phyloP scores from a whole-genome alignment of 306 rosid genomes.

The Acacia confusa region DNA sequence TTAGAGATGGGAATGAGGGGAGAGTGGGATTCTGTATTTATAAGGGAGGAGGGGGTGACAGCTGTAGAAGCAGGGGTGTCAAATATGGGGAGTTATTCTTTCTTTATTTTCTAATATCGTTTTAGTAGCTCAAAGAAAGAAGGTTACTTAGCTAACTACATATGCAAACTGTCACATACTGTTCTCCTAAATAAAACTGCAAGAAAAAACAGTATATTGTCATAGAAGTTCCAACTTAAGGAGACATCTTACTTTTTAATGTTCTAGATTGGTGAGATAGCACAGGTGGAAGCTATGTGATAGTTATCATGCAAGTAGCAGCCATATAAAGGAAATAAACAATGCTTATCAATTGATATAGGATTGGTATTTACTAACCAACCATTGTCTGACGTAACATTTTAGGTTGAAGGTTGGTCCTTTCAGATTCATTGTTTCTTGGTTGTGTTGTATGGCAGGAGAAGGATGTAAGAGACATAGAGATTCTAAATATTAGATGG shows the following conservation, averaged over 20 bases:
- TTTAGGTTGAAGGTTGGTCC: no score
- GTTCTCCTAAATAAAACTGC: slow-evolving; percentile 97
- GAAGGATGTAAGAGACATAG: slow-evolving; percentile 97
- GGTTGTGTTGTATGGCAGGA: slow-evolving; percentile 67
- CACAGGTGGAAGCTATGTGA: background rate
- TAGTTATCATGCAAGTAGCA: background rate
- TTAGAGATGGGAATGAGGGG: no score
- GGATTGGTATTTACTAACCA: background rate
- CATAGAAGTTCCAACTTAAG: slow-evolving; percentile 21
- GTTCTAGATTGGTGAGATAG: background rate
- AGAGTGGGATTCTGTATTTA: no score
- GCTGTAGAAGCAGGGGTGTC: no score
- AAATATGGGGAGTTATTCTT: no score
- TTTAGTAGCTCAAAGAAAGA: no score
- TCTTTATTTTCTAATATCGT: no score
- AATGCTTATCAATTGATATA: slow-evolving; percentile 10
- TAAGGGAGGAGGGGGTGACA: no score
- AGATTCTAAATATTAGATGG: slow-evolving; percentile 98
- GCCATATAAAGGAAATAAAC: background rate
- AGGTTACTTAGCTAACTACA: no score
- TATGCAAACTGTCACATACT: no score
- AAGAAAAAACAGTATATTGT: slow-evolving; percentile 33
- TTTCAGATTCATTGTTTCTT: no score
- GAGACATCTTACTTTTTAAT: background rate
- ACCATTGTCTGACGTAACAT: no score